Conservation (phyloP, 108 stramenopile species). For the Halocafeteria seosinensis region DNA sequence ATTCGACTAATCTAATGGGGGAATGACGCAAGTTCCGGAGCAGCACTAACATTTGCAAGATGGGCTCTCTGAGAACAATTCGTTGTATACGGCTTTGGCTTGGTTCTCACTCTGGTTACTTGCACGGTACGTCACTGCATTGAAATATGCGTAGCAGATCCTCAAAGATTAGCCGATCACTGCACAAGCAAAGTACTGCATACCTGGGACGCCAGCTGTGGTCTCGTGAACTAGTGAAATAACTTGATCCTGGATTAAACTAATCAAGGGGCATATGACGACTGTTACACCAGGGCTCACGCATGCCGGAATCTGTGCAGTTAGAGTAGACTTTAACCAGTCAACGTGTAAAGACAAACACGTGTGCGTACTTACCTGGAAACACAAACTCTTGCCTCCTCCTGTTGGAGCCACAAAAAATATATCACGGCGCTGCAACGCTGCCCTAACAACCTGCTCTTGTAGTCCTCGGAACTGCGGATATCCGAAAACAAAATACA, state of each 20-base stretch:
- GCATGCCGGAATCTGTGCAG: conserved; percentile 72
- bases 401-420: conserved; percentile 97
- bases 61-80: not conserved
- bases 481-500: not conserved
- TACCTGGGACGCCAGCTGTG: not conserved
- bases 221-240: conserved; percentile 28
- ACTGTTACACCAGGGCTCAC: conserved; percentile 74
- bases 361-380: conserved; percentile 18
- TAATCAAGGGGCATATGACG: conserved; percentile 80
- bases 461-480: not conserved
- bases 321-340: not conserved
- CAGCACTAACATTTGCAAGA: conserved; percentile 38
- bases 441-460: conserved; percentile 42
- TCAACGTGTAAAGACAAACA: not conserved
- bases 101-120: not conserved
- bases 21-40: too few species aligned
- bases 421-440: conserved; percentile 65
- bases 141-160: too few species aligned
- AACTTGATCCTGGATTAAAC: conserved; percentile 95
- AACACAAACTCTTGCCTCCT: conserved; percentile 85
- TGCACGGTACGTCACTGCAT: not conserved
- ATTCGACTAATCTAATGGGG: too few species aligned
- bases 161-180: too few species aligned
- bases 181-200: too few species aligned
- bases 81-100: not conserved